Evolutionary conservation across 257 asterid genomes (phyloP).

Genomic region (Ilex asprella): DNA sequence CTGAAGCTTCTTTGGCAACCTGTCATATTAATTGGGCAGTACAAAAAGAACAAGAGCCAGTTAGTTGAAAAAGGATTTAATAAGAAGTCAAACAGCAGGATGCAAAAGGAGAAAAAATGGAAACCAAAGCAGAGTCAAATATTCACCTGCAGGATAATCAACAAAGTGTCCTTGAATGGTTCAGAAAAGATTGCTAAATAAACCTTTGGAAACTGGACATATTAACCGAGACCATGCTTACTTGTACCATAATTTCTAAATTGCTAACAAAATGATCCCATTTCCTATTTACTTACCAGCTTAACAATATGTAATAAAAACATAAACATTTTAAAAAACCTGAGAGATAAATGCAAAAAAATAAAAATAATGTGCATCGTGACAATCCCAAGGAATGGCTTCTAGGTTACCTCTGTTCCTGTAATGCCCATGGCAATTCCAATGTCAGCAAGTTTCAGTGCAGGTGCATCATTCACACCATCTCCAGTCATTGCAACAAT

Average conservation of each 20-base stretch:
- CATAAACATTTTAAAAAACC: background rate
- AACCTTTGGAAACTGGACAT: too few relatives aligned
- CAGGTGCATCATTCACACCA: conserved; percentile 97
- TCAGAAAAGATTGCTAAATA: too few relatives aligned
- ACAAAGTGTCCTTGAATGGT: too few relatives aligned
- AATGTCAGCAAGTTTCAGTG: conserved; percentile 82
- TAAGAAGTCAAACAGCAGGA: background rate
- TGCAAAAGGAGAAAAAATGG: background rate
- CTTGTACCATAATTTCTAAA: too few relatives aligned
- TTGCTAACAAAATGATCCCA: too few relatives aligned
- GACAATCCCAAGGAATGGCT: background rate
- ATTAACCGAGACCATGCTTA: too few relatives aligned
- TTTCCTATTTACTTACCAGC: too few relatives aligned
- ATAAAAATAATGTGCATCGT: too few relatives aligned
- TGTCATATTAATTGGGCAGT: conserved; percentile 15
- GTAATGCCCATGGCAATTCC: conserved; percentile 96
- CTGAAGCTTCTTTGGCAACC: conserved; percentile 90
- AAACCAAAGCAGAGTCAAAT: background rate
- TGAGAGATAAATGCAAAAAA: conserved; percentile 1
- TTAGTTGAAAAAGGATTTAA: background rate
- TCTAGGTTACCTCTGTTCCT: conserved; percentile 68
- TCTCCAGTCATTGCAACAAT: conserved; percentile 97
- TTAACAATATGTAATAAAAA: background rate
- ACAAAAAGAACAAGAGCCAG: too few relatives aligned
- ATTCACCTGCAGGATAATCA: too few relatives aligned